A percentile compares a stretch with the other conserved stretches of the same genome.
These are phyloP conservation scores for Dictyostelium capitatum DNA, from an alignment of 78 protist species.

Conservation along the genomic window DNA sequence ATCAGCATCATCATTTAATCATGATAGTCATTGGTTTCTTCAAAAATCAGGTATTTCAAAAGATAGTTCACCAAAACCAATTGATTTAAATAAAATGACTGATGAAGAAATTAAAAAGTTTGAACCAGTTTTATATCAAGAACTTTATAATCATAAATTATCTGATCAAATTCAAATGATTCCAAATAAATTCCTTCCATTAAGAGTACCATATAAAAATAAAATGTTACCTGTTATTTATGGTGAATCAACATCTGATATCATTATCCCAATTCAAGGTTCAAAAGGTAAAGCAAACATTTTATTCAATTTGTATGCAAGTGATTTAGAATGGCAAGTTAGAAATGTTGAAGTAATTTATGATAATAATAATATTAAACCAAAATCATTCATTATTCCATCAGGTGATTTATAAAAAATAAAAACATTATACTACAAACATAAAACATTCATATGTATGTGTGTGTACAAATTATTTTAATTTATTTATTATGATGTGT, in stretches of 20 bases:
- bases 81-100: neutral
- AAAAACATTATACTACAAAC: neutral
- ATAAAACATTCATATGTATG: neutral
- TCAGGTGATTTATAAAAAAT: conserved; percentile 2
- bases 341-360: conserved; percentile 36
- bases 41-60: neutral
- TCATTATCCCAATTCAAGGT: conserved; percentile 53
- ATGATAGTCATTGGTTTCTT: conserved; percentile 39
- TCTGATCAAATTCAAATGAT: neutral
- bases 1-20: neutral
- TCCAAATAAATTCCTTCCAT: conserved; percentile 12
- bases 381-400: neutral
- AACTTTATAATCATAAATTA: neutral
- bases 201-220: conserved; percentile 37
- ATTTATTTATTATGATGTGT: neutral
- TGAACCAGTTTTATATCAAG: neutral
- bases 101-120: neutral
- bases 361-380: conserved; percentile 6
- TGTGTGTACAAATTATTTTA: neutral
- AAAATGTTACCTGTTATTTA: conserved; percentile 20
- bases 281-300: neutral
- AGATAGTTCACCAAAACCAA: neutral
- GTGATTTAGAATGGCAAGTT: conserved; percentile 29
- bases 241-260: conserved; percentile 19
- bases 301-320: conserved; percentile 30